Evolutionary conservation across 2,329 filamentous ascomycete genomes (phyloP), one percentile per base, ranked within the genome.

Genomic region (Penicillium expansum): DNA sequence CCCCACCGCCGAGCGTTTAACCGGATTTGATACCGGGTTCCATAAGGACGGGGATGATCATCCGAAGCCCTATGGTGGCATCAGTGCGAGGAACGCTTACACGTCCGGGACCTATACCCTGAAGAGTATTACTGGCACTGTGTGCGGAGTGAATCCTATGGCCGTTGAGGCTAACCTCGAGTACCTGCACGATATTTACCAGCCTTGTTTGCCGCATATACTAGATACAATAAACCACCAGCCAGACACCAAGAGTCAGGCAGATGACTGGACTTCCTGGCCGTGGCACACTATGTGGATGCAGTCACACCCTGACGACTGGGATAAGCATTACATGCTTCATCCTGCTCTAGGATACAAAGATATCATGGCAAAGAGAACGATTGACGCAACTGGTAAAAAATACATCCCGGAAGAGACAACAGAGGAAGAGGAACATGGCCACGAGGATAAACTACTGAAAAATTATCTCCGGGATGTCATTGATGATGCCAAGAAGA

Each of bases 91-190:
- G 3, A 65, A 70, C 24, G 75, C 74, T 0, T 74, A 76, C 44
- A 78, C 77, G 0, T 67, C 74, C 0, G 70, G 70, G 11, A 78
- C 77, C 0, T 78, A 77, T 37, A 79, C 77, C 0, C 63, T 77
- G 14, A 79, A 79, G 63, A 78, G 76, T 59, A 57, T 78, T 16
- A 65, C 69, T 1, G 76, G 68, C 1, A 74, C 74, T n/a, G 56
- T 77, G 5, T 79, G 77, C 39, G 77, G 77, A 22, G 54, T 77
- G 7, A 63, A 67, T 0, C 77, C 77, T 0, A 60, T 79, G 6
- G 67, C 76, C 4, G 74, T 69, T 4, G 76, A 79, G 41, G 77
- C 77, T 52, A 77, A 78, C 30, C 65, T 69, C 16, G 77, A 79
- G 48, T 71, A 71, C 49, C 59, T 65, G 7, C 69, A 77, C 29